A percentile compares a stretch with the other conserved stretches of the same genome.
phyloP scores from a whole-genome alignment of 352 stramenopile genomes.

The Pythium sp. region DNA sequence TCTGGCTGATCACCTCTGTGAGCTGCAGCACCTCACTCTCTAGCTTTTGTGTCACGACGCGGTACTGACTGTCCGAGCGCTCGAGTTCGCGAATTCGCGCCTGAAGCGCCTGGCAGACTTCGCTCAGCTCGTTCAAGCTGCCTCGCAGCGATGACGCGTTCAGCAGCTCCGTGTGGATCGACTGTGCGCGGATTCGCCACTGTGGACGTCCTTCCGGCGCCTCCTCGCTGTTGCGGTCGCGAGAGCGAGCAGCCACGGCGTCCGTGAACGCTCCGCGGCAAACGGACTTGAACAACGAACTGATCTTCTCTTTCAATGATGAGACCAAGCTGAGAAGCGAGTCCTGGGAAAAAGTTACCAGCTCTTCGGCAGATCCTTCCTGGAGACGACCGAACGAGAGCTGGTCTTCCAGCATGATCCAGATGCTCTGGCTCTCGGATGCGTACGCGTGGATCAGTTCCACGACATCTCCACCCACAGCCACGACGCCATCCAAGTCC shows the following conservation, averaged over 20 bases:
- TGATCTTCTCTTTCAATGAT: conserved; percentile 64
- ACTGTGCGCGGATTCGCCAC: conserved; percentile 71
- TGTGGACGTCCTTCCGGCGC: conserved; percentile 40
- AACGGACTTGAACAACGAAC: conserved; percentile 69
- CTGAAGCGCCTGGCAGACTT: conserved; percentile 64
- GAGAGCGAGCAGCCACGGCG: conserved; percentile 48
- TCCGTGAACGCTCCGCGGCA: conserved; percentile 77
- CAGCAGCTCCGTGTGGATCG: conserved; percentile 67
- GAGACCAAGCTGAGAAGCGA: conserved; percentile 38
- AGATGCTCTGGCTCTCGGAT: conserved; percentile 44
- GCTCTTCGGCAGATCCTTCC: conserved; percentile 24
- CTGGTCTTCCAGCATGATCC: conserved; percentile 36
- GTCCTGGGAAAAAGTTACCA: conserved; percentile 47
- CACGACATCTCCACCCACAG: conserved; percentile 59
- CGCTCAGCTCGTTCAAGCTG: conserved; percentile 60
- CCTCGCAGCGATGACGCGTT: conserved; percentile 57
- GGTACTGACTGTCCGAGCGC: conserved; percentile 67
- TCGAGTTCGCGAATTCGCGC: conserved; percentile 73
- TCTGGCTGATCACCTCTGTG: conserved; percentile 31
- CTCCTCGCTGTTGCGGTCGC: conserved; percentile 21
- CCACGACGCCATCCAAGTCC: conserved; percentile 60
- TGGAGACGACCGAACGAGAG: conserved; percentile 24
- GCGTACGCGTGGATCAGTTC: conserved; percentile 52
- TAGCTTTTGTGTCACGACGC: conserved; percentile 76
- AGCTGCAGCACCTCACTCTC: conserved; percentile 71